Percentiles rank a stretch among this genome's conserved stretches.
phyloP scores from a whole-genome alignment of 2,329 filamentous ascomycete genomes.

The Albophoma yamanashiensis region DNA sequence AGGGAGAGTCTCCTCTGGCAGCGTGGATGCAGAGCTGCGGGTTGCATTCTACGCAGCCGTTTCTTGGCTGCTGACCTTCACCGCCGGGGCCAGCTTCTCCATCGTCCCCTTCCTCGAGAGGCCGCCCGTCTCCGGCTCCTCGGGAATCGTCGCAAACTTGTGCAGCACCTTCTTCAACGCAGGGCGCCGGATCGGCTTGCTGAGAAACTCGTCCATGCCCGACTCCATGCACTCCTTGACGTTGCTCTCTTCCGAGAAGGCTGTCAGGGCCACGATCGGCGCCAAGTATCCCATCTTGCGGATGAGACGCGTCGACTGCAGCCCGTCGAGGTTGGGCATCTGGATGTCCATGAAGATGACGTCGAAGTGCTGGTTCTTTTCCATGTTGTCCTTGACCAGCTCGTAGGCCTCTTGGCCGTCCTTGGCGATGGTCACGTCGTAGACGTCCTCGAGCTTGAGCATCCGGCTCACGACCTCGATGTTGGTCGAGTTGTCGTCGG shows the following conservation, averaged over 20 bases:
- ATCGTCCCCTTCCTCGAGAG: neutral
- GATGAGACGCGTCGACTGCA: conserved; percentile 79
- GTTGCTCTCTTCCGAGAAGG: conserved; percentile 85
- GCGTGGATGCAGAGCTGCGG: neutral
- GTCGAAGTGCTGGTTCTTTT: conserved; percentile 61
- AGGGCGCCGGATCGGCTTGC: conserved; percentile 67
- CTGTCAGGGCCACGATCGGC: conserved; percentile 83
- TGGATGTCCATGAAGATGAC: conserved; percentile 94
- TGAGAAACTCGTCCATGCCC: conserved; percentile 85
- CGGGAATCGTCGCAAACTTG: conserved; percentile 63
- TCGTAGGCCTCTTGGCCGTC: conserved; percentile 83
- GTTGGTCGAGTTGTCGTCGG: conserved; percentile 56
- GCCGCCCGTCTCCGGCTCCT: conserved; percentile 36
- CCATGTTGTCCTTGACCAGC: conserved; percentile 73
- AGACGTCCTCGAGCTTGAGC: conserved; percentile 68
- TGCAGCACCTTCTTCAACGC: conserved; percentile 80
- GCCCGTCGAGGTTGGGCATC: conserved; percentile 87
- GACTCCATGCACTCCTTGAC: conserved; percentile 77
- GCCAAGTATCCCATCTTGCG: conserved; percentile 76
- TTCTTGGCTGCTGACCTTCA: neutral
- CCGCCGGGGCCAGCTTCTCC: neutral
- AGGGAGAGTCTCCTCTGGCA: neutral
- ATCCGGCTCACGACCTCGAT: conserved; percentile 49
- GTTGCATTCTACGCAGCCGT: neutral
- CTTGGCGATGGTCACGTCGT: conserved; percentile 80